Base-by-base conservation (phyloP, 1,284 basidiomycete genomes). In the Gymnopus androsaceus region DNA sequence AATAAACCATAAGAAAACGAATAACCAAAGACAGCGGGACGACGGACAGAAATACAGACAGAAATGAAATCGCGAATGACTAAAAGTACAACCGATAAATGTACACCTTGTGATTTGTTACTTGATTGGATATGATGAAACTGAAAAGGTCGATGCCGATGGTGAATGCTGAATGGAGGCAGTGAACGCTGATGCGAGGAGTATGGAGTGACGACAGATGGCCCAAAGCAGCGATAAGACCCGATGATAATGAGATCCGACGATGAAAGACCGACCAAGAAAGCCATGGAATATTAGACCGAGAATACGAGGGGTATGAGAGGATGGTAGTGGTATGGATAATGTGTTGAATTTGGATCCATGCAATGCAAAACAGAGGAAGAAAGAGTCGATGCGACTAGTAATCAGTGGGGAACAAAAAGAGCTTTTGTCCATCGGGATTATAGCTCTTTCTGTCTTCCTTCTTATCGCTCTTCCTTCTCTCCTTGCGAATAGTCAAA, bases 321-420 rank as follows among this genome's bases (percentile, higher is more conserved):
- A 19, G 30, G 17, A 19, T 30, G 12, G 23, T 28, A 28, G 21
- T 37, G 48, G 48, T 48, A 27, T 48, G 46, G 33, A 37, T 9
- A 33, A 31, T 28, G 19, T 34, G 12, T 25, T 3, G 5, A 14
- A 12, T 15, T 19, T 5, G 28, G 28, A 34, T 23, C 47, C 8
- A 47, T 31, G 31, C 28, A 28, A 51, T 51, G 48, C 30, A 21
- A 27, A 51, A 40, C 23, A 37, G 40, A 17, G 11, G 28, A 41
- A 28, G 8, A 21, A 21, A 38, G 25, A 19, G n/a, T 4, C 17
- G 21, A 27, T 12, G 37, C 17, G 11, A 23, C 9, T 3, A 31
- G 41, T 53, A 58, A 45, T 58, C 56, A 8, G 56, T 58, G n/a
- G 56, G 56, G 41, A 58, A 58, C 27, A 58, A 28, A 33, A 58